Evolutionary conservation across 768 basidiomycete genomes (phyloP).

Genomic region (Leccinum arenicola): DNA sequence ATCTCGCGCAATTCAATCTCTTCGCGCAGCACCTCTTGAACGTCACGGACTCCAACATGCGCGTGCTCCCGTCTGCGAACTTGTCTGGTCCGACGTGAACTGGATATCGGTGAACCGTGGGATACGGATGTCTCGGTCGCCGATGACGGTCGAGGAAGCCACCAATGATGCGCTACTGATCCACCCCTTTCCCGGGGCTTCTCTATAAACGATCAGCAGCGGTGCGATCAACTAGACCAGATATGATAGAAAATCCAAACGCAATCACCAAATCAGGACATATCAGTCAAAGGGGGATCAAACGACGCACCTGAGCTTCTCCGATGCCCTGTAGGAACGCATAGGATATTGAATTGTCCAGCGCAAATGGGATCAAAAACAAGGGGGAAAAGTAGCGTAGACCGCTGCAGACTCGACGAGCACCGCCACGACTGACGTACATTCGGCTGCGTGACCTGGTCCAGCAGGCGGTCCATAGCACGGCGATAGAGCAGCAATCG

Average conservation of each 20-base stretch:
- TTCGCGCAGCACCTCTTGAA: constrained; percentile 76
- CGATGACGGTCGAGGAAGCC: background rate
- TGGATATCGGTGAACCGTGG: constrained; percentile 23
- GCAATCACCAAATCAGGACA: background rate
- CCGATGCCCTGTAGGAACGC: constrained; percentile 35
- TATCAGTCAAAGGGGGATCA: background rate
- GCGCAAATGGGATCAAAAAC: constrained; percentile 28
- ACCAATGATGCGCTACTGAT: constrained; percentile 17
- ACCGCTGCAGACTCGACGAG: constrained; percentile 29
- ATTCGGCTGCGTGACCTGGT: constrained; percentile 22
- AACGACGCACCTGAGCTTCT: constrained; percentile 30
- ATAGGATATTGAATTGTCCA: constrained; percentile 26
- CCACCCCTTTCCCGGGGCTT: constrained; percentile 38
- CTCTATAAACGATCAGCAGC: constrained; percentile 37
- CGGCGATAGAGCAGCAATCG: constrained; percentile 28
- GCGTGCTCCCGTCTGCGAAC: background rate
- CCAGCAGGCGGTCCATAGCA: constrained; percentile 16
- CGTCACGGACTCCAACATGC: constrained; percentile 10
- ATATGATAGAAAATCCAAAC: background rate
- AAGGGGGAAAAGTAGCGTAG: constrained; percentile 27
- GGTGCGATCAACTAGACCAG: constrained; percentile 35
- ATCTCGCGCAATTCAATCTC: constrained; percentile 10
- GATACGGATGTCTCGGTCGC: constrained; percentile 11
- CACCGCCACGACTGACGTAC: constrained; percentile 27
- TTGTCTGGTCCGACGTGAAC: constrained; percentile 17